Evolutionary conservation across 192 early-diverging fungal genomes (phyloP).

Genomic region (Coemansia sp.): DNA sequence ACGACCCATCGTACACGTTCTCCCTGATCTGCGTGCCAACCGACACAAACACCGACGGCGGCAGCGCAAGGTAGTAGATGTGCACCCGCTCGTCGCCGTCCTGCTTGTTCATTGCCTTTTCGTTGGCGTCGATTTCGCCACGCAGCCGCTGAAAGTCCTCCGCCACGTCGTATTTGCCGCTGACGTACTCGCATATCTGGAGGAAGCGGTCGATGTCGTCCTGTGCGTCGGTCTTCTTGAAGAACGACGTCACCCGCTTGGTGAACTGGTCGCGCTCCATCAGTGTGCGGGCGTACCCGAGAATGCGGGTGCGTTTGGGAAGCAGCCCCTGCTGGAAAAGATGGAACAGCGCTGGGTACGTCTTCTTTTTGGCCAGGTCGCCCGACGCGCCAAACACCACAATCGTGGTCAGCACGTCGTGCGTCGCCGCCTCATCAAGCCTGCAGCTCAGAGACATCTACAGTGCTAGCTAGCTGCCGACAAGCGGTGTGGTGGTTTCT

Average conservation of each 20-base stretch:
- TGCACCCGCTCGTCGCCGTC: constrained; percentile 61
- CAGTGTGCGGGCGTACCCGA: constrained; percentile 90
- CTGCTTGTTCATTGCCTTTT: constrained; percentile 47
- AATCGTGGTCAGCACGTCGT: constrained; percentile 56
- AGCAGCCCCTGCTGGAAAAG: constrained; percentile 85
- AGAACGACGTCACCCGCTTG: constrained; percentile 66
- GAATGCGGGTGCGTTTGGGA: constrained; percentile 69
- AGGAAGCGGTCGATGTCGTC: constrained; percentile 63
- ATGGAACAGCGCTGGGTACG: constrained; percentile 94
- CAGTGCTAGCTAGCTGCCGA: neutral
- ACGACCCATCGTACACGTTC: constrained; percentile 65
- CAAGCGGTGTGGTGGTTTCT: too few relatives aligned
- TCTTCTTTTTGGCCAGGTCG: constrained; percentile 98
- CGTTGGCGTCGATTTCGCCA: constrained; percentile 61
- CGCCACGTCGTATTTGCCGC: constrained; percentile 82
- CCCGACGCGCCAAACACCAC: constrained; percentile 87
- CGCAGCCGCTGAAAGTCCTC: constrained; percentile 71
- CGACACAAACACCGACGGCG: constrained; percentile 90
- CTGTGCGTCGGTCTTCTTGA: constrained; percentile 39
- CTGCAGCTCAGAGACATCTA: constrained; percentile 49
- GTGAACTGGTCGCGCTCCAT: constrained; percentile 70
- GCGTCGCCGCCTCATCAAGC: constrained; percentile 48
- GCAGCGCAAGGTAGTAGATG: constrained; percentile 95
- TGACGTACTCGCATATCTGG: constrained; percentile 71
- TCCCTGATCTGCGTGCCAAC: constrained; percentile 74